Evolutionary conservation across 208 protist genomes (phyloP).

Genomic region (Wallacemonas sp.): DNA sequence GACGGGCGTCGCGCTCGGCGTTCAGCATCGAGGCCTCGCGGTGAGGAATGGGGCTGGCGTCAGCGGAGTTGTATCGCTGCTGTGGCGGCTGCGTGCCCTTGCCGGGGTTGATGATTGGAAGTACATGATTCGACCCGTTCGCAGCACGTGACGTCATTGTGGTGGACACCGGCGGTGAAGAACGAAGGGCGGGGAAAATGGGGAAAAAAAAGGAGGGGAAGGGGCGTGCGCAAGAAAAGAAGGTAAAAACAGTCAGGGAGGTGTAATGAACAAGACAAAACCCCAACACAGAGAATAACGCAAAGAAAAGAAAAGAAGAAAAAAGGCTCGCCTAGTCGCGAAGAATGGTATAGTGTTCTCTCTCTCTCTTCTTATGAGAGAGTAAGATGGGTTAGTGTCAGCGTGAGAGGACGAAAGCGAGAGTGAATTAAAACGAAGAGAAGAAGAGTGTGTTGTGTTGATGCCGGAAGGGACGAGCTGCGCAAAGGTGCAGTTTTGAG

Average conservation of each 20-base stretch:
- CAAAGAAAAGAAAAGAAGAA: too few species aligned
- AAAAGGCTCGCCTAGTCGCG: too few species aligned
- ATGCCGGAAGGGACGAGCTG: too few species aligned
- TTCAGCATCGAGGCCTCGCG: not conserved
- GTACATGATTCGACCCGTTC: not conserved
- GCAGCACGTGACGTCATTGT: not conserved
- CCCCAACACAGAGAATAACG: too few species aligned
- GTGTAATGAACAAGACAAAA: too few species aligned
- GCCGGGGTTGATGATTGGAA: not conserved
- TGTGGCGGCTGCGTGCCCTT: not conserved
- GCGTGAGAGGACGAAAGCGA: conserved; percentile 16
- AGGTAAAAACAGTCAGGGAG: conserved; percentile 21
- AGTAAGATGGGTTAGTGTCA: too few species aligned
- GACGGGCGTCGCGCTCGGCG: not conserved
- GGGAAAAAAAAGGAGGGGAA: not conserved
- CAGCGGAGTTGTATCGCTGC: conserved; percentile 15
- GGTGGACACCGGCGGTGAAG: too few species aligned
- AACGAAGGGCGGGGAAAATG: too few species aligned
- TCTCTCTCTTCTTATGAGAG: too few species aligned
- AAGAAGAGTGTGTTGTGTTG: too few species aligned
- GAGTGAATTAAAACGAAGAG: not conserved
- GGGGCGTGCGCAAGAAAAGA: conserved; percentile 12
- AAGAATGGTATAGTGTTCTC: too few species aligned
- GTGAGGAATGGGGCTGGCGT: not conserved
- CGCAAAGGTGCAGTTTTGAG: too few species aligned